Evolutionary conservation across 805 yeast genomes (phyloP).

Genomic region (Saturnispora diversa): DNA sequence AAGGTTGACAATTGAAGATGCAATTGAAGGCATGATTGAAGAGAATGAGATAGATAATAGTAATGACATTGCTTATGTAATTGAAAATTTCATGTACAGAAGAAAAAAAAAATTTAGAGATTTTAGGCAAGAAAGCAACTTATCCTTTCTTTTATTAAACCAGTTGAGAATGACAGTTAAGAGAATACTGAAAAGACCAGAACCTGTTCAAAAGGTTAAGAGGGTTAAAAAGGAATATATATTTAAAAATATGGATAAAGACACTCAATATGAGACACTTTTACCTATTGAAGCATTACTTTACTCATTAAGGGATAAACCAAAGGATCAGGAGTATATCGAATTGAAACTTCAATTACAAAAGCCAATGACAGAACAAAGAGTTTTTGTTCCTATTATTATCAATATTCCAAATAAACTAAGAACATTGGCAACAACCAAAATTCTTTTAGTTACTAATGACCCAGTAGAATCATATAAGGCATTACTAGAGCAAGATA

Average conservation of each 20-base stretch:
- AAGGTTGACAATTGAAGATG: not conserved
- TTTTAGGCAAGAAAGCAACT: too few relatives aligned
- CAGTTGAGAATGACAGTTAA: conserved; percentile 7
- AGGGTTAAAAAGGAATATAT: conserved; percentile 7
- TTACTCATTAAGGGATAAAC: conserved; percentile 23
- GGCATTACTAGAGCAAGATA: conserved; percentile 41
- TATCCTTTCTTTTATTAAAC: not conserved
- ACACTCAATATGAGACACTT: conserved; percentile 15
- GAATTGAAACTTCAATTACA: conserved; percentile 42
- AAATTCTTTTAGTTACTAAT: conserved; percentile 58
- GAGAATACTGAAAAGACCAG: conserved; percentile 5
- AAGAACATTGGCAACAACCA: conserved; percentile 39
- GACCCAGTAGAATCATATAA: conserved; percentile 61
- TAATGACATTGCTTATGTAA: too few relatives aligned
- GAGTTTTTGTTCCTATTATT: conserved; percentile 49
- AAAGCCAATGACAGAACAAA: conserved; percentile 35
- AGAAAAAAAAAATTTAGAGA: not conserved
- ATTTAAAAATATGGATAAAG: conserved; percentile 14
- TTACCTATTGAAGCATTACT: conserved; percentile 28
- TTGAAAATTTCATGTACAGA: too few relatives aligned
- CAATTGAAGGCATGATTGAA: conserved; percentile 4
- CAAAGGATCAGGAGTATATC: conserved; percentile 26
- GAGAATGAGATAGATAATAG: too few relatives aligned
- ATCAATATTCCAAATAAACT: conserved; percentile 50
- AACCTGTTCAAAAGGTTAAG: not conserved